These are phyloP conservation scores for Aurifilum marmelostoma DNA, from an alignment of 2,329 filamentous ascomycete species.

Conservation along the genomic window DNA sequence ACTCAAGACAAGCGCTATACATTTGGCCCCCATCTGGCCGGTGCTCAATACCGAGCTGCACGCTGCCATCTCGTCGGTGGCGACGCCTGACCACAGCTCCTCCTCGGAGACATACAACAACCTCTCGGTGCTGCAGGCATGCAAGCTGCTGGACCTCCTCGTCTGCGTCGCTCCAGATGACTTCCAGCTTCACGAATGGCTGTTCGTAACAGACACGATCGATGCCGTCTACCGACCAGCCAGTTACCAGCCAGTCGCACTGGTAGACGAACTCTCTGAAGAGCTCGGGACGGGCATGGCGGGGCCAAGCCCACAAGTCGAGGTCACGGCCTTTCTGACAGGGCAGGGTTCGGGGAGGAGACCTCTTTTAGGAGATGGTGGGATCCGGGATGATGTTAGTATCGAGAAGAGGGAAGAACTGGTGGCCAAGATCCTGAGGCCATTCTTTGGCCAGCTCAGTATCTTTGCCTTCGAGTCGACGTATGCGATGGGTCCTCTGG, in stretches of 20 bases:
- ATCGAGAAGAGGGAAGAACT: conserved; percentile 69
- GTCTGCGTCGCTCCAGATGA: conserved; percentile 87
- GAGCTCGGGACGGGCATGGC: conserved; percentile 59
- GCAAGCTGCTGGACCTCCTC: conserved; percentile 90
- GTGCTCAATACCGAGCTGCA: conserved; percentile 86
- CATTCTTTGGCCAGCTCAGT: conserved; percentile 89
- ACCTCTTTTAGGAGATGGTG: conserved; percentile 55
- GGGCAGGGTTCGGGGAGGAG: conserved; percentile 44
- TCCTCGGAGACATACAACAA: conserved; percentile 76
- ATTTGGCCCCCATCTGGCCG: conserved; percentile 87
- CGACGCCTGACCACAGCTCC: conserved; percentile 65
- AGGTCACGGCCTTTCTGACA: conserved; percentile 43
- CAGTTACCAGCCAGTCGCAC: conserved; percentile 69
- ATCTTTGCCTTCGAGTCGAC: conserved; percentile 93
- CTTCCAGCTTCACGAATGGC: conserved; percentile 97
- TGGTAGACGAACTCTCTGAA: conserved; percentile 85
- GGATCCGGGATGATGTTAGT: conserved; percentile 58
- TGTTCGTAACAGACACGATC: conserved; percentile 95
- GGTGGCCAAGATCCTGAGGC: conserved; percentile 76
- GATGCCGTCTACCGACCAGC: conserved; percentile 87
- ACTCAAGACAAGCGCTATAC: conserved; percentile 76
- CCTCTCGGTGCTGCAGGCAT: conserved; percentile 80
- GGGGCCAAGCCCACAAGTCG: conserved; percentile 41
- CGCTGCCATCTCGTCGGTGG: conserved; percentile 74
- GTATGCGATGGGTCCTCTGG: conserved; percentile 78